Base-by-base conservation (phyloP, 2,329 filamentous ascomycete species). In the Penicillium griseofulvum region DNA sequence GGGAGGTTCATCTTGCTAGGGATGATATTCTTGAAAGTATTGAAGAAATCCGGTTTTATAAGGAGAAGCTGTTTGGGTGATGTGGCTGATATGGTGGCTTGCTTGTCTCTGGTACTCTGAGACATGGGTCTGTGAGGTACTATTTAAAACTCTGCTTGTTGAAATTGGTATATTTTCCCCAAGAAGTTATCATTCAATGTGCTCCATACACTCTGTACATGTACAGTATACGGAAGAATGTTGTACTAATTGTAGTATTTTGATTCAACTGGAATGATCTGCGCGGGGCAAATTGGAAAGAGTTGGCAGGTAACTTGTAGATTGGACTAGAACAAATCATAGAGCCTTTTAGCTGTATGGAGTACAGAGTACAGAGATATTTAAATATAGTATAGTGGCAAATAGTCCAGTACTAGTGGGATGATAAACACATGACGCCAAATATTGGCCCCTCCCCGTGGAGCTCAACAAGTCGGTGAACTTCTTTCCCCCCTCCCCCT, bases 1-100 rank as follows among this genome's bases (percentile, higher is more conserved):
- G 83, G 69, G 85, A 83, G 36, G 77, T 86, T 49, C 94, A 99
- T 76, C 85, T 93, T 73, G 94, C 94, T 0, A 86, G 83, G 65
- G 86, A 90, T 52, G 94, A 99, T 73, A 96, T 99, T 55, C 74
- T 97, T 57, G 94, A 99, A 78, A 97, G 93, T 74, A 97, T 99
- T 59, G 87, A 83, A 53, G 94, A 99, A 78, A 93, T 93, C 52
- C 85, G 79, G 66, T 97, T 89, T 71, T 97, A 96, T 74, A 85
- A 84, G 66, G 79, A 87, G 56, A 78, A 77, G 17, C 82, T 96
- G 52, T 95, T 95, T 71, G 67, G 42, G 29, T 50, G 48, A 50
- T 50, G 37, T 43, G 46, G 46, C 34, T 31, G 48, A 17, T 26
- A 28, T 28, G 29, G 34, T 49, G 34, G 19, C 48, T 43, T 43